Evolutionary conservation across 495 filamentous ascomycete genomes (phyloP).

Genomic region (Aspergillus nanangensis): DNA sequence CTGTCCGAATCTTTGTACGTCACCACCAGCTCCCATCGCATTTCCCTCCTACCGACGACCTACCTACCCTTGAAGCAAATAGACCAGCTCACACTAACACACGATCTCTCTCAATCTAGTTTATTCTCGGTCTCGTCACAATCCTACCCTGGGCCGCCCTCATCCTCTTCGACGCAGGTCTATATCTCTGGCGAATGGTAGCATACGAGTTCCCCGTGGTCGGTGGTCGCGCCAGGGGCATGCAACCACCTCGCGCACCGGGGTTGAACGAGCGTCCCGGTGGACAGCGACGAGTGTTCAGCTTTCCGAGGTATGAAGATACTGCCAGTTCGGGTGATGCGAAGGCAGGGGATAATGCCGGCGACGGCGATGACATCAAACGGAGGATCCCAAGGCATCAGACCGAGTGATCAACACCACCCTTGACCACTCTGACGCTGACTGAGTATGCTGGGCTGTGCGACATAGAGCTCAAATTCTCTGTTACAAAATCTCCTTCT

Average conservation of each 20-base stretch:
- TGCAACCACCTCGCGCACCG: slow-evolving; percentile 57
- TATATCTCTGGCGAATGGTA: slow-evolving; percentile 59
- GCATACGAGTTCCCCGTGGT: slow-evolving; percentile 56
- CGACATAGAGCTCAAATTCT: no score
- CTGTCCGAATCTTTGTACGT: slow-evolving; percentile 59
- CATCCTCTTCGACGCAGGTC: slow-evolving; percentile 60
- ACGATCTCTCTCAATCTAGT: slow-evolving; percentile 30
- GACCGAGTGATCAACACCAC: not conserved
- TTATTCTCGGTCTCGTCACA: slow-evolving; percentile 59
- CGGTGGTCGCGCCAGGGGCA: slow-evolving; percentile 61
- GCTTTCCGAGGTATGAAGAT: slow-evolving; percentile 26
- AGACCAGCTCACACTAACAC: not conserved
- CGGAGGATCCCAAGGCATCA: not conserved
- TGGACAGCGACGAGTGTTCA: slow-evolving; percentile 49
- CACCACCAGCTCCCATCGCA: not conserved
- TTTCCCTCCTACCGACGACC: not conserved
- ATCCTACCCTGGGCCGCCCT: slow-evolving; percentile 64
- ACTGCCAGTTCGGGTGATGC: not conserved
- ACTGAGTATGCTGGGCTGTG: no score
- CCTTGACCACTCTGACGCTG: no score
- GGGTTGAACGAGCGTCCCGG: slow-evolving; percentile 57
- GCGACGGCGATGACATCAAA: no score
- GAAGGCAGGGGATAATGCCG: not conserved
- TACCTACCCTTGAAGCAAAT: not conserved
- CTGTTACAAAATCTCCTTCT: no score